Base-by-base conservation (phyloP, 2,329 filamentous ascomycete species). In the Cladophialophora bantiana region DNA sequence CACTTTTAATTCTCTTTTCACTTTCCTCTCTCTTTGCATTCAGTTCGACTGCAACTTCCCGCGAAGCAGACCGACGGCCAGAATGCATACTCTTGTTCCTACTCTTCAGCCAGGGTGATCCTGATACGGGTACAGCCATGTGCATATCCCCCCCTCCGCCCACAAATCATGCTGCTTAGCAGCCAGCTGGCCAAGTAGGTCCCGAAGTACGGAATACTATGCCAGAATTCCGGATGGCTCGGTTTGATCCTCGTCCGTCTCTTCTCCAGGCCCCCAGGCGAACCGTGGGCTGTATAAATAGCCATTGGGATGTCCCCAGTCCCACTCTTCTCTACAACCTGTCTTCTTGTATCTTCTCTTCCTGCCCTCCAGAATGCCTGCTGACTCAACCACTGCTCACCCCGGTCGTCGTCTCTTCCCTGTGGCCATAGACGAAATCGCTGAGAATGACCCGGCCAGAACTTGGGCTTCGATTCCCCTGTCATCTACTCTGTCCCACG, bases 381-480 rank as follows among this genome's bases (percentile, higher is more conserved):
- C 45, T 26, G 18, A 50, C 45, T 26, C n/a, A 3, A 59, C n/a
- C 57, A 36, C 13, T 15, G 13, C 26, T 18, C 15, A 7, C 26
- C 58, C 32, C 18, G 58, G 58, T 35, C 32, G 31, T 18, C 58
- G 58, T 38, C 58, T 60, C n/a, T 45, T 60, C n/a, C 58, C 58
- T 26, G 42, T 52, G 15, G 38, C n/a, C 40, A 60, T 60, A 50
- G 58, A 60, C 9, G 58, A 60, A 13, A 52, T 60, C 32, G 58
- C 58, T 1, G 13, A 52, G 36, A 50, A n/a, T 31, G 58, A 60
- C 42, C 58, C 58, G n/a, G 35, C 45, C 13, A 52, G 58, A 31
- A 32, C 42, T 5, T 60, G 42, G 58, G 58, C 58, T 40, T 48
- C 58, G 32, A 50, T 60, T 15, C 58, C 58, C 7, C n/a, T 60